Evolutionary conservation across 2,329 filamentous ascomycete genomes (phyloP), one percentile per base, ranked within the genome.

Genomic region (Parafenestella ontariensis): DNA sequence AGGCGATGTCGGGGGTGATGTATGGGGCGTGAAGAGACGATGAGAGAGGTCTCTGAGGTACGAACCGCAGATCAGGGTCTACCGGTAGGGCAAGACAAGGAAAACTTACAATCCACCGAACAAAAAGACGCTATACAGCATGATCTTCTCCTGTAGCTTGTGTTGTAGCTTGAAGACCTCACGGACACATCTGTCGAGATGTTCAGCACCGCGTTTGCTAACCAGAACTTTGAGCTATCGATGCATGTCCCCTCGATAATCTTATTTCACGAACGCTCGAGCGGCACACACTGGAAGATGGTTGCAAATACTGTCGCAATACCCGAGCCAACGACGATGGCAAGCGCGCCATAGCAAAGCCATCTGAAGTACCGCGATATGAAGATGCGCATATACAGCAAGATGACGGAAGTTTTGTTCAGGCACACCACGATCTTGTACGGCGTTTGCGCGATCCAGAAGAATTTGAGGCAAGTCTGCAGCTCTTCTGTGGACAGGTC

Each of bases 201-300:
- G 24, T 54, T 53, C 5, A 57, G 20, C n/a, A 39, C 50, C n/a
- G 46, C 50, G 21, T 57, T 54, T 15, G 45, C 50, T 3, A 57
- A 8, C 45, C 54, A 57, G n/a, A 57, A 57, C 7, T 36, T 46
- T 8, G 44, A 49, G 37, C 33, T 54, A 15, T 57, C 45, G 33
- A 57, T 57, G 49, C 54, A 53, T 6, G 39, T 46, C 31, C 54
- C 50, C 5, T 46, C 24, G 18, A 53, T 26, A 23, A 41, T 17
- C 39, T 52, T 56, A 33, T 52, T 36, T 49, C 49, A 56, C 17
- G 53, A 52, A 8, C 39, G 37, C 40, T 48, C 37, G 10, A 52
- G 18, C 18, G 53, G 53, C 21, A 52, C 34, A 15, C 49, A 52
- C 24, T 54, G 54, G 28, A 53, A 49, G 45, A 57, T 54, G 17